Conservation (phyloP, 768 basidiomycete genomes). For the Tylopilus sp. region DNA sequence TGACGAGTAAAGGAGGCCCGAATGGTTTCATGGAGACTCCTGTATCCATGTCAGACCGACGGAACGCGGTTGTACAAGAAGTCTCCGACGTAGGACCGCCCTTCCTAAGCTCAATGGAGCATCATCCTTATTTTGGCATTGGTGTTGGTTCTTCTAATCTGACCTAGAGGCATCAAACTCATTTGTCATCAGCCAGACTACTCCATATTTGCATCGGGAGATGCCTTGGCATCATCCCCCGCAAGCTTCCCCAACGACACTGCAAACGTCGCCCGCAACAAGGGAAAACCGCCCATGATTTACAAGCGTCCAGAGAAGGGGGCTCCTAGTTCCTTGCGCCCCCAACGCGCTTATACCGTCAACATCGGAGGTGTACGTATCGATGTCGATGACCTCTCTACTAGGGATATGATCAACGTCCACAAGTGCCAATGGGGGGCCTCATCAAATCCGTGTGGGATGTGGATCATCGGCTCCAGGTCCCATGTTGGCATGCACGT, state of each 20-base stretch:
- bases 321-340: not conserved
- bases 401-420: not conserved
- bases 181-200: too few relatives aligned
- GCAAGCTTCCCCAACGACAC: not conserved
- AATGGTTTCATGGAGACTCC: too few relatives aligned
- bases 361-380: not conserved
- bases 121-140: too few relatives aligned
- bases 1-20: not conserved
- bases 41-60: not conserved
- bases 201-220: too few relatives aligned
- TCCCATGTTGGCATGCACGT: constrained; percentile 1
- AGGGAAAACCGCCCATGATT: not conserved
- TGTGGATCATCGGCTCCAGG: constrained; percentile 11
- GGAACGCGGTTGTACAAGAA: too few relatives aligned
- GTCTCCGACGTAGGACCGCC: too few relatives aligned
- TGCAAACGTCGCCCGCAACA: not conserved
- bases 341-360: not conserved
- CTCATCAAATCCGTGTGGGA: not conserved
- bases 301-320: not conserved
- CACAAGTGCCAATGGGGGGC: constrained; percentile 11
- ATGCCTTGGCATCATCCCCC: not conserved
- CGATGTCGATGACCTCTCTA: constrained; percentile 1
- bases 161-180: too few relatives aligned
- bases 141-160: too few relatives aligned
- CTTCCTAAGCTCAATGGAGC: too few relatives aligned